Evolutionary conservation across 257 asterid species (phyloP), one percentile per base, ranked within the genome.

Genomic region (Scutellaria baicalensis): DNA sequence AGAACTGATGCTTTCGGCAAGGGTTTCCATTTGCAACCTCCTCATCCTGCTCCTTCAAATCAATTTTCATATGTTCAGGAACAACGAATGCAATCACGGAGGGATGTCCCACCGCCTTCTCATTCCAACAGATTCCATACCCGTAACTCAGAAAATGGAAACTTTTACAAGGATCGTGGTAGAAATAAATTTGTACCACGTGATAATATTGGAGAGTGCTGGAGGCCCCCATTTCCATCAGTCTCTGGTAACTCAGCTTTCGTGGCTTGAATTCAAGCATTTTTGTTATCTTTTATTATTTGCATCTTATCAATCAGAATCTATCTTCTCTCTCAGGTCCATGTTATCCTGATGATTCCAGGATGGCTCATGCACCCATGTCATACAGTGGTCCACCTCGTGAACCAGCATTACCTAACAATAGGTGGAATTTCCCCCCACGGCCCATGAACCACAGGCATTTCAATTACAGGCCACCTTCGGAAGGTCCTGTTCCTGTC

Each of bases 1-100:
- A 82, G 78, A 5, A 73, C 75, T 45, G 91, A 87, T 64, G 63
- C 83, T 69, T 78, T 73, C 64, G 75, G 70, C 81, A 89, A 87
- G 80, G 84, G 89, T 79, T 88, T 81, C 71, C 92, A 78, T 57
- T 74, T 92, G 58, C 96, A 85, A 23, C 97, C 97, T 56, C 97
- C 97, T 61, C 90, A 87, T 42, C 97, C 96, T 13, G 90, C 93
- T 79, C 95, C 96, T 54, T 84, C 97, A 61, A 85, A 92, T 81
- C 97, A 89, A 72, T 92, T 92, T 70, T 85, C 94, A 2, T 89
- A 89, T 75, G 85, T 88, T 71, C 97, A 89, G 47, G 95, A 85
- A 73, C 91, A 83, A 42, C 81, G 84, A 49, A 69, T 67, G 65
- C 89, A 74, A 21, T 70, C 86, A 17, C 80, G 81, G 40, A 92